Conservation (phyloP, 805 yeast genomes). For the Ogataea parapolymorpha region DNA sequence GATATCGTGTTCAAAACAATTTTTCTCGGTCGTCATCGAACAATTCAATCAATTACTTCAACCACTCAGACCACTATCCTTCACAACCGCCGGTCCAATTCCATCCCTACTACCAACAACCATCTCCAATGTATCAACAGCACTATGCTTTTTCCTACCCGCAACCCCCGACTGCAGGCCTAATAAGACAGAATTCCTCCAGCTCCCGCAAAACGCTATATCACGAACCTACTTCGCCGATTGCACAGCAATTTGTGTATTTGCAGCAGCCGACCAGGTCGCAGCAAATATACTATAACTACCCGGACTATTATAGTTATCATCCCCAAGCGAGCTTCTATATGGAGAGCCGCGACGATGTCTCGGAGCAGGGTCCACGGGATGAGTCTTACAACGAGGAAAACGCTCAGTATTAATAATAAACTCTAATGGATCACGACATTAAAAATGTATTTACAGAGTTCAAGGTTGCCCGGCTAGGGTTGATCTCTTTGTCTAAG, state of each 20-base stretch:
- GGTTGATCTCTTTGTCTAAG: constrained; percentile 52
- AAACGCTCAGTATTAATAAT: neutral
- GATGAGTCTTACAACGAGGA: neutral
- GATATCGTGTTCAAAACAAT: neutral
- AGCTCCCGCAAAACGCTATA: constrained; percentile 9
- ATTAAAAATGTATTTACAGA: constrained; percentile 60
- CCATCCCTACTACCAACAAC: constrained; percentile 9
- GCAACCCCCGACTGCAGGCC: constrained; percentile 6
- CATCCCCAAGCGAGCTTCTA: constrained; percentile 6
- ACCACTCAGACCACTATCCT: constrained; percentile 7
- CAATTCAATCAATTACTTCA: constrained; percentile 14
- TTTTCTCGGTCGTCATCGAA: constrained; percentile 18
- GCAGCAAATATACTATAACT: constrained; percentile 8
- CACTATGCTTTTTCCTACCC: constrained; percentile 5
- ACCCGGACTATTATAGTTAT: constrained; percentile 7
- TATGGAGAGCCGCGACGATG: constrained; percentile 6
- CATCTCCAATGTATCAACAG: constrained; percentile 6
- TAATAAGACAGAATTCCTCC: constrained; percentile 7
- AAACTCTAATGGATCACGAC: constrained; percentile 28
- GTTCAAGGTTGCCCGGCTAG: constrained; percentile 74
- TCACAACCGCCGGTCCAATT: constrained; percentile 7
- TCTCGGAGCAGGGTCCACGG: neutral
- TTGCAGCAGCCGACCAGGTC: constrained; percentile 7
- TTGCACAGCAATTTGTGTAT: constrained; percentile 10
- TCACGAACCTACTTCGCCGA: constrained; percentile 2